A percentile compares a stretch with the other conserved stretches of the same genome.
phyloP scores from a whole-genome alignment of 1,284 basidiomycete species.

The Sporisorium reilianum region DNA sequence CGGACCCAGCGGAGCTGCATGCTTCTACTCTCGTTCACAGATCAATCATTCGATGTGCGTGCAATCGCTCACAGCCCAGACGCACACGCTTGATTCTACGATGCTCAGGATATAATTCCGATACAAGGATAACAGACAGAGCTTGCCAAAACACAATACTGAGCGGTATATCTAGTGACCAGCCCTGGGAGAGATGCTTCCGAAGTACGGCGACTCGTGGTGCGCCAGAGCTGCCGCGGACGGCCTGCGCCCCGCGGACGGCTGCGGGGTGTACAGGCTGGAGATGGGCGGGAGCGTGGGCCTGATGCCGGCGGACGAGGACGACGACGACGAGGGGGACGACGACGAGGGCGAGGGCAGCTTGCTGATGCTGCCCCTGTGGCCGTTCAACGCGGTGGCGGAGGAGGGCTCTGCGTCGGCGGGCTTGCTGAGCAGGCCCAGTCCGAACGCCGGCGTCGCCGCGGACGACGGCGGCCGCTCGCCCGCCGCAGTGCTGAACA shows the following conservation, averaged over 20 bases:
- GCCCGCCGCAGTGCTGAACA: background rate
- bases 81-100: background rate
- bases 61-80: background rate
- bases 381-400: background rate
- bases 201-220: constrained; percentile 1
- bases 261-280: constrained; percentile 13
- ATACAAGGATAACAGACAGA: background rate
- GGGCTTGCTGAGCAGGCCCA: background rate
- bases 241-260: background rate
- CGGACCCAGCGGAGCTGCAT: too few relatives aligned
- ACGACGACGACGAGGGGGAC: constrained; percentile 1
- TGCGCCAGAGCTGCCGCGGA: constrained; percentile 1
- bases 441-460: background rate
- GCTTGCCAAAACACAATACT: background rate
- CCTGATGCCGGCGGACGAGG: constrained; percentile 6
- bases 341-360: background rate
- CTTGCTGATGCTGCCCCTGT: constrained; percentile 9
- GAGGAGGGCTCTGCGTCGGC: background rate
- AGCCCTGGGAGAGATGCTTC: background rate
- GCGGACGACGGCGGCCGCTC: background rate
- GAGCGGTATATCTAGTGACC: constrained; percentile 3
- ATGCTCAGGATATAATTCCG: constrained; percentile 5
- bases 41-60: background rate
- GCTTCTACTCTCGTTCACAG: too few relatives aligned
- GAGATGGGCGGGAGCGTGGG: constrained; percentile 24